Evolutionary conservation across 2,329 filamentous ascomycete species (phyloP).

Genomic region (Thelonectria rubi): DNA sequence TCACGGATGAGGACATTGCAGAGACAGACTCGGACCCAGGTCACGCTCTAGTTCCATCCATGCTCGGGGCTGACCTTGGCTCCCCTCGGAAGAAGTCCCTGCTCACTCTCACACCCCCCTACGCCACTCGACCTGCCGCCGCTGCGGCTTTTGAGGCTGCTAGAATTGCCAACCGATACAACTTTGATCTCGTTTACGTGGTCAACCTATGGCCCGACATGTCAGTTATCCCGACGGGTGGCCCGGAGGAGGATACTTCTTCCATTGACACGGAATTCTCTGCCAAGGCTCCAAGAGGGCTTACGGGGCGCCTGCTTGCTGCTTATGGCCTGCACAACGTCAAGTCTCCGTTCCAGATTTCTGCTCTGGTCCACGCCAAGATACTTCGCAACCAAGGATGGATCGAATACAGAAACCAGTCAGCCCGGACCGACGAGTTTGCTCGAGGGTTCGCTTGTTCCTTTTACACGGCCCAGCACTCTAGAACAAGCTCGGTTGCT

Average conservation of each 20-base stretch:
- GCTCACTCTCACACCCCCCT: conserved; percentile 57
- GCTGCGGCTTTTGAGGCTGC: conserved; percentile 64
- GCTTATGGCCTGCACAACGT: conserved; percentile 63
- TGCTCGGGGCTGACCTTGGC: conserved; percentile 33
- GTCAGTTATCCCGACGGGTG: conserved; percentile 23
- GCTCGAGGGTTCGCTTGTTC: conserved; percentile 62
- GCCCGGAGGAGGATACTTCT: conserved; percentile 18
- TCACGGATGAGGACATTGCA: conserved; percentile 67
- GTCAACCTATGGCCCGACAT: conserved; percentile 64
- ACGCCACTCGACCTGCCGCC: conserved; percentile 54
- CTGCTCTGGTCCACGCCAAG: conserved; percentile 58
- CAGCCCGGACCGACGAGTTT: conserved; percentile 55
- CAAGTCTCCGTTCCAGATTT: conserved; percentile 62
- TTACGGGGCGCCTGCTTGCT: conserved; percentile 62
- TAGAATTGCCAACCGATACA: conserved; percentile 63
- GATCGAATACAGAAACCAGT: conserved; percentile 61
- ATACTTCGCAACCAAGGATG: conserved; percentile 60
- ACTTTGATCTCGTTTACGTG: conserved; percentile 67
- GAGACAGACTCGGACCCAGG: conserved; percentile 48
- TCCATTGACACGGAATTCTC: conserved; percentile 22
- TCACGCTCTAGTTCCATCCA: conserved; percentile 29
- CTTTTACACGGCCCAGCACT: conserved; percentile 58
- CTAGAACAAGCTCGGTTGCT: conserved; percentile 39
- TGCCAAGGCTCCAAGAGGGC: conserved; percentile 27
- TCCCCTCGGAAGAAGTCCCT: conserved; percentile 45